A percentile compares a stretch with the other conserved stretches of the same genome.
Conservation (phyloP, 2,329 filamentous ascomycete genomes). For the Ceratocystis cubensis region DNA sequence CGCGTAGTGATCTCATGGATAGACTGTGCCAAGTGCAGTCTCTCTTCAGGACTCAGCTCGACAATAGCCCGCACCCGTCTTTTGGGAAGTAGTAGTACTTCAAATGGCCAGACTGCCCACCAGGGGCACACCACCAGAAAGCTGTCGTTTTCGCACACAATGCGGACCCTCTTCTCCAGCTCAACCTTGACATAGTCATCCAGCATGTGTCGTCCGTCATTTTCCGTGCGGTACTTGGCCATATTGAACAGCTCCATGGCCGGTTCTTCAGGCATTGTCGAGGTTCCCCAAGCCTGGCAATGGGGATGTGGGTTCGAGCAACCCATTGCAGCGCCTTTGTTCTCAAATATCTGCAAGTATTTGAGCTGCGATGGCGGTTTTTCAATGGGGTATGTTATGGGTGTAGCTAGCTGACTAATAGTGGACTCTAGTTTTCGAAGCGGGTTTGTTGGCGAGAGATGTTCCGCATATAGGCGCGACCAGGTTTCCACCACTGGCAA, state of each 20-base stretch:
- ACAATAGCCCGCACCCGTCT: slow-evolving; percentile 73
- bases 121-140: slow-evolving; percentile 89
- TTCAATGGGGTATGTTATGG: slow-evolving; percentile 31
- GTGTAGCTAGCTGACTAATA: slow-evolving; percentile 32
- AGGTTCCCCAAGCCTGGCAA: slow-evolving; percentile 93
- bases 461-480: slow-evolving; percentile 77
- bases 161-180: slow-evolving; percentile 60
- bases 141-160: slow-evolving; percentile 74
- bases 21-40: slow-evolving; percentile 62
- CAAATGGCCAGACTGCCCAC: slow-evolving; percentile 98
- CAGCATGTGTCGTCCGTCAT: slow-evolving; percentile 63
- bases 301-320: slow-evolving; percentile 98
- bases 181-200: slow-evolving; percentile 81
- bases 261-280: slow-evolving; percentile 79
- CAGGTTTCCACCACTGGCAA: slow-evolving; percentile 76
- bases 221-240: slow-evolving; percentile 60
- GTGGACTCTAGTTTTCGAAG: slow-evolving; percentile 36
- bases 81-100: slow-evolving; percentile 80
- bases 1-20: slow-evolving; percentile 79
- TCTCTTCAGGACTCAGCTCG: slow-evolving; percentile 63
- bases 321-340: slow-evolving; percentile 95
- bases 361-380: slow-evolving; percentile 29
- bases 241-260: slow-evolving; percentile 66
- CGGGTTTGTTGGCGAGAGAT: slow-evolving; percentile 61
- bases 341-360: slow-evolving; percentile 99